These are phyloP conservation scores for Xylaria sp. DNA, from an alignment of 2,329 filamentous ascomycete species.

Conservation along the genomic window DNA sequence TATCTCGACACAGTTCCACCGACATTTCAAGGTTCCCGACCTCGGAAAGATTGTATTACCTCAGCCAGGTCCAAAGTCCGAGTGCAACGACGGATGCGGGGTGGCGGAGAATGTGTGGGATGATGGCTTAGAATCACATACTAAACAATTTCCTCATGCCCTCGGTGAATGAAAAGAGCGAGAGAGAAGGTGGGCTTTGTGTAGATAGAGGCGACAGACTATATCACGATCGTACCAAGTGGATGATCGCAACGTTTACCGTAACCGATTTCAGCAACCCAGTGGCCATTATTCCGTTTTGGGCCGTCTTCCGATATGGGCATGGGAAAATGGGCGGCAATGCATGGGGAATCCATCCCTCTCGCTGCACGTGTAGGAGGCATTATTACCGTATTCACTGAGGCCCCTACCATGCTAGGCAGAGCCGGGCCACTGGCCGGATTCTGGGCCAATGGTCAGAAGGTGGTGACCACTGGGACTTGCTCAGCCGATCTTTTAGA, in stretches of 20 bases:
- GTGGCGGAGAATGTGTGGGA: conserved; percentile 7
- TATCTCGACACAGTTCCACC: conserved; percentile 22
- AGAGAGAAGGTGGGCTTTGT: conserved; percentile 14
- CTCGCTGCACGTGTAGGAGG: background rate
- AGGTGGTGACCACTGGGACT: conserved; percentile 1
- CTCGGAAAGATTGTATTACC: background rate
- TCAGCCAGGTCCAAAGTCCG: conserved; percentile 5
- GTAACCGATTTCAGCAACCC: conserved; percentile 12
- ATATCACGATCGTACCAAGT: conserved; percentile 18
- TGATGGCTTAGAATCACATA: conserved; percentile 5
- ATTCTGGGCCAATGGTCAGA: conserved; percentile 6
- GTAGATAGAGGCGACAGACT: conserved; percentile 14
- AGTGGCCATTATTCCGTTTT: conserved; percentile 12
- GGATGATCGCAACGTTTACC: conserved; percentile 19
- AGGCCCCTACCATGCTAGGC: background rate
- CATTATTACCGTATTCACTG: background rate
- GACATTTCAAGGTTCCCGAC: conserved; percentile 27
- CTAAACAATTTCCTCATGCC: background rate
- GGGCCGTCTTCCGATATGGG: conserved; percentile 14
- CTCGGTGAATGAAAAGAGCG: conserved; percentile 9
- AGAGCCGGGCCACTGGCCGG: background rate
- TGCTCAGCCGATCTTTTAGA: conserved; percentile 6
- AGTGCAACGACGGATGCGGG: background rate
- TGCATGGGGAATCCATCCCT: conserved; percentile 5
- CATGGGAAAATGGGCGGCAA: background rate